Base-by-base conservation (phyloP, 768 basidiomycete genomes). In the Kwoniella sp. region DNA sequence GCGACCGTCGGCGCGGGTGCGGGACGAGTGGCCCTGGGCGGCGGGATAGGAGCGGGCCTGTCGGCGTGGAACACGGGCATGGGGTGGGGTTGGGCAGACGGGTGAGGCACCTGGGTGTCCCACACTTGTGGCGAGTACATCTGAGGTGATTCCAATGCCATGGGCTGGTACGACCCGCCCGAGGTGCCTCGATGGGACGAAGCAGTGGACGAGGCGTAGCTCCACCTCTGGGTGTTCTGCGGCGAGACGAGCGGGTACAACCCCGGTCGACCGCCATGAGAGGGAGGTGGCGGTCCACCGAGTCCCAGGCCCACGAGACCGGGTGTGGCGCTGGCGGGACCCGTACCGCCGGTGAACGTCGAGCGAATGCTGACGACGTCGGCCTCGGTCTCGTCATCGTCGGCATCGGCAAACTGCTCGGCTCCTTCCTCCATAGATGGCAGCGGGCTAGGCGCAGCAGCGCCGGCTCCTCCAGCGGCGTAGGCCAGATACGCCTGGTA, bases 331-430 rank as follows among this genome's bases (percentile, higher is more conserved):
- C 56, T 59, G 17, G 43, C 53, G 2, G 62, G 40, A 23, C 55
- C 37, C 19, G 44, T 47, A 29, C 59, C 33, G 29, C 56, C 43
- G 11, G 45, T 50, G 39, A 62, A 55, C 5, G 28, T 52, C 14
- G 70, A 71, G 33, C 70, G 63, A n/a, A 71, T 56, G 31, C 57
- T 64, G 11, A 67, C 65, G 5, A 68, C 58, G 22, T 54, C 52
- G n/a, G 70, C 50, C 46, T 74, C 74, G 17, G 70, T 69, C 43
- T 71, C 58, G 49, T 76, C 76, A 40, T 74, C 71, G 38, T 76
- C 76, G 10, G 76, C 76, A 61, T 76, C 76, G 28, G 72, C 76
- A 47, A 76, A 76, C 22, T 73, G 72, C 33, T 71, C 66, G 10
- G 63, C 52, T 27, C 70, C 70, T 12, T 53, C 56, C 27, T 57